A percentile compares a stretch with the other conserved stretches of the same genome.
These are phyloP conservation scores for Trichoderma simmonsii DNA, from an alignment of 2,329 filamentous ascomycete species.

Conservation along the genomic window DNA sequence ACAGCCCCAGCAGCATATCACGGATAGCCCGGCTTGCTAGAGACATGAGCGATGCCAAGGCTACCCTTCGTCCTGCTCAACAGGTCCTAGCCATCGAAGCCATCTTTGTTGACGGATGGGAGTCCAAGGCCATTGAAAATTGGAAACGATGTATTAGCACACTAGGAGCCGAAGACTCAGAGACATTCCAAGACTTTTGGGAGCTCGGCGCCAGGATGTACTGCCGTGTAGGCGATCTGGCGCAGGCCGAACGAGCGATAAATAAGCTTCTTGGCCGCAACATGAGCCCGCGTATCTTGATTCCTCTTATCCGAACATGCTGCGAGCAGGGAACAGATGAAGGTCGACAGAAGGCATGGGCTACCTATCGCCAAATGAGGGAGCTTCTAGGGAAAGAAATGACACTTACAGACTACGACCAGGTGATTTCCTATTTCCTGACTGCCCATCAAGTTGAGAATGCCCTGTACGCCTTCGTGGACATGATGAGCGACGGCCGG, in stretches of 20 bases:
- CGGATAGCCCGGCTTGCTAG: conserved; percentile 61
- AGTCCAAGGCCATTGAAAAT: conserved; percentile 56
- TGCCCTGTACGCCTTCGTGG: conserved; percentile 74
- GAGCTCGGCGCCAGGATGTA: conserved; percentile 65
- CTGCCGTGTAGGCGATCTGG: conserved; percentile 54
- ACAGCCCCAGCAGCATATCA: conserved; percentile 54
- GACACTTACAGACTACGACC: conserved; percentile 72
- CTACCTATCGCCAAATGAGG: conserved; percentile 63
- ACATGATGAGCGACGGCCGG: conserved; percentile 74
- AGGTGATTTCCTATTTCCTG: conserved; percentile 68
- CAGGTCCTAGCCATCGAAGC: conserved; percentile 67
- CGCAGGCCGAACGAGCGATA: conserved; percentile 56
- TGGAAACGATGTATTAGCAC: conserved; percentile 59
- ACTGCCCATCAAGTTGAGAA: conserved; percentile 61
- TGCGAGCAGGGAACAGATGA: conserved; percentile 49
- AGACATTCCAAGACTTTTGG: conserved; percentile 55
- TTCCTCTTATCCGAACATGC: conserved; percentile 69
- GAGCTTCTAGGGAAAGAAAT: conserved; percentile 57
- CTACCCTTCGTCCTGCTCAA: conserved; percentile 53
- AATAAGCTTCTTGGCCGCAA: conserved; percentile 50
- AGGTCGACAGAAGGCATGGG: conserved; percentile 58
- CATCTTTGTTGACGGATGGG: conserved; percentile 60
- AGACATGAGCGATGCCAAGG: conserved; percentile 61
- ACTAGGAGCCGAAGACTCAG: conserved; percentile 45
- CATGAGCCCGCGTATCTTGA: conserved; percentile 53